These are phyloP conservation scores for peach (Prunus persica) DNA, from an alignment of 306 rosid species.

Conservation along the genomic window DNA sequence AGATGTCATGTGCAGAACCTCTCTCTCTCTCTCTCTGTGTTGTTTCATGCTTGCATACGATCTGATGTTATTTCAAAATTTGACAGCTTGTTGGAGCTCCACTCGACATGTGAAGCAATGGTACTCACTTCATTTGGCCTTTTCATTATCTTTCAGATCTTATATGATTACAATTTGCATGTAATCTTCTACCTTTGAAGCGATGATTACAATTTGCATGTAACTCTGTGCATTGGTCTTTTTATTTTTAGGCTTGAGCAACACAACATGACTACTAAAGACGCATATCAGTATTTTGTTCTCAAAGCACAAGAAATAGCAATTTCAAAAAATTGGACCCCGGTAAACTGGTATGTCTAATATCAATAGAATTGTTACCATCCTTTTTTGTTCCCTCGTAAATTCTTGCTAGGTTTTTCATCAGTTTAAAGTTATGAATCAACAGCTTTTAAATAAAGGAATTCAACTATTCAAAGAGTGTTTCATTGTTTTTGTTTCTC, in stretches of 20 bases:
- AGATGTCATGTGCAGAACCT: background rate
- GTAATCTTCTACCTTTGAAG: background rate
- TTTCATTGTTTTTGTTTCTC: slow-evolving; percentile 3
- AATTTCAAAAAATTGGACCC: slow-evolving; percentile 76
- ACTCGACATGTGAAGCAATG: slow-evolving; percentile 72
- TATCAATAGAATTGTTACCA: slow-evolving; percentile 2
- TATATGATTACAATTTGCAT: background rate
- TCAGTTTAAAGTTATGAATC: background rate
- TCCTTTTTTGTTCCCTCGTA: background rate
- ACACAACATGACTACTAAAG: slow-evolving; percentile 66
- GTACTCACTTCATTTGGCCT: slow-evolving; percentile 35
- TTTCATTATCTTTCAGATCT: background rate
- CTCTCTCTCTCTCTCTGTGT: background rate
- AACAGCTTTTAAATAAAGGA: background rate
- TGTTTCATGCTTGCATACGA: background rate
- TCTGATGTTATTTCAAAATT: slow-evolving; percentile 29
- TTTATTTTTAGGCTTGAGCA: slow-evolving; percentile 64
- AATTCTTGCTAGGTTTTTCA: background rate
- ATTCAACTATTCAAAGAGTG: background rate
- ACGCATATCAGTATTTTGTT: slow-evolving; percentile 85
- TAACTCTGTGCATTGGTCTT: slow-evolving; percentile 18
- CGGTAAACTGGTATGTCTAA: slow-evolving; percentile 81
- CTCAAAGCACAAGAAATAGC: slow-evolving; percentile 87
- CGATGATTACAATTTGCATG: background rate
- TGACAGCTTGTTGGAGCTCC: slow-evolving; percentile 85